These are phyloP conservation scores for Podaxis carcinomalis DNA, from an alignment of 768 basidiomycete genomes.

Conservation along the genomic window DNA sequence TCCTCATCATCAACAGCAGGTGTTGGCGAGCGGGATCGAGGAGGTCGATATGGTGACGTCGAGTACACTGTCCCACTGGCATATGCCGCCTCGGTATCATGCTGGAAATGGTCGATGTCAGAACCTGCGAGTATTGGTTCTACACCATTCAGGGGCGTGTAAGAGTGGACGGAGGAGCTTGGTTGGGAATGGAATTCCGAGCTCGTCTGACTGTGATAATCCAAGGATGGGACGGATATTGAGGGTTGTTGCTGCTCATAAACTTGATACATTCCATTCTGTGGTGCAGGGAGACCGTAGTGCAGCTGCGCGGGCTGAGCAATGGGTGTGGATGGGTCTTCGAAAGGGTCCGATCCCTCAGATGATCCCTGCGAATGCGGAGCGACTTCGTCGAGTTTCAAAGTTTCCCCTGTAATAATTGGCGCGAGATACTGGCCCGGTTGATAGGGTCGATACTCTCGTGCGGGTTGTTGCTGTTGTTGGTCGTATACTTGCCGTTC, in stretches of 20 bases:
- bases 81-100: slow-evolving; percentile 61
- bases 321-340: slow-evolving; percentile 22
- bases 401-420: slow-evolving; percentile 62
- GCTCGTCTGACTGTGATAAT: neutral
- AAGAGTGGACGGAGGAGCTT: slow-evolving; percentile 18
- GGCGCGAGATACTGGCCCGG: slow-evolving; percentile 60
- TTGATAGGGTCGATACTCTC: slow-evolving; percentile 44
- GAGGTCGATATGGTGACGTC: slow-evolving; percentile 41
- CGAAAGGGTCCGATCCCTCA: slow-evolving; percentile 22
- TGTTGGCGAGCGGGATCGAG: slow-evolving; percentile 74
- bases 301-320: slow-evolving; percentile 1
- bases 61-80: slow-evolving; percentile 53
- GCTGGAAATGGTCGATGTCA: slow-evolving; percentile 52
- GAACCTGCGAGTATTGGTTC: slow-evolving; percentile 30
- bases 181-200: neutral
- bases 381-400: slow-evolving; percentile 39
- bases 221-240: slow-evolving; percentile 19
- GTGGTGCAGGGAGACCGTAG: slow-evolving; percentile 12
- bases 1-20: slow-evolving; percentile 73
- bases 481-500: slow-evolving; percentile 14
- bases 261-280: slow-evolving; percentile 28
- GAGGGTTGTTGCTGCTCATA: slow-evolving; percentile 23
- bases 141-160: slow-evolving; percentile 24
- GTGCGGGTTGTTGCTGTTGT: slow-evolving; percentile 13
- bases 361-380: slow-evolving; percentile 4